phyloP scores from a whole-genome alignment of 1,284 basidiomycete species.

The Cutaneotrichosporon dermatis region DNA sequence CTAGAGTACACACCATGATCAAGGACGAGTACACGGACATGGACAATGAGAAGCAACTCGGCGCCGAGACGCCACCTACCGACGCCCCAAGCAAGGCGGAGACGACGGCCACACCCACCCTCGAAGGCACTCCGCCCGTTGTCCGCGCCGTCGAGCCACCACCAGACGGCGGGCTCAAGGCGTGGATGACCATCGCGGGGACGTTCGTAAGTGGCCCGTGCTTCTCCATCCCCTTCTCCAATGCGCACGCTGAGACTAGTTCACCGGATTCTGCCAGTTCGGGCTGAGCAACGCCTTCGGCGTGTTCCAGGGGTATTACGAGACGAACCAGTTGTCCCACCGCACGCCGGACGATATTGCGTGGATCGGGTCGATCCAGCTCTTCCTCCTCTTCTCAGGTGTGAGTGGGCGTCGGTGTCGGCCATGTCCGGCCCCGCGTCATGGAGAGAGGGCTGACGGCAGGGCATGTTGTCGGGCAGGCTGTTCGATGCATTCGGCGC shows the following conservation, averaged over 20 bases:
- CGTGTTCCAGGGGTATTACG: conserved; percentile 32
- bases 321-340: conserved; percentile 18
- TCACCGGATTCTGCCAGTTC: conserved; percentile 11
- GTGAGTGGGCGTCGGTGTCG: background rate
- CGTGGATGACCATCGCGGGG: conserved; percentile 14
- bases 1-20: too few species aligned
- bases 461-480: conserved; percentile 43
- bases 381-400: conserved; percentile 51
- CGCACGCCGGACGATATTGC: conserved; percentile 44
- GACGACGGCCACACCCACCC: too few species aligned
- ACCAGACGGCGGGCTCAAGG: conserved; percentile 10
- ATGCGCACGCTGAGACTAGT: background rate
- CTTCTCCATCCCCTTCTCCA: background rate
- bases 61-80: too few species aligned
- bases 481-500: conserved; percentile 27
- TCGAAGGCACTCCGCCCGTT: too few species aligned
- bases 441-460: background rate
- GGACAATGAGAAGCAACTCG: too few species aligned
- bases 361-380: conserved; percentile 69
- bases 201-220: background rate
- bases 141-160: too few species aligned
- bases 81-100: too few species aligned
- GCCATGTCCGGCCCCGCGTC: background rate
- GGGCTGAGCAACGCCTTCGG: conserved; percentile 28
- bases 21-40: too few species aligned